Conservation (phyloP, 2,329 filamentous ascomycete genomes). For the Aspergillus pseudoglaucus region DNA sequence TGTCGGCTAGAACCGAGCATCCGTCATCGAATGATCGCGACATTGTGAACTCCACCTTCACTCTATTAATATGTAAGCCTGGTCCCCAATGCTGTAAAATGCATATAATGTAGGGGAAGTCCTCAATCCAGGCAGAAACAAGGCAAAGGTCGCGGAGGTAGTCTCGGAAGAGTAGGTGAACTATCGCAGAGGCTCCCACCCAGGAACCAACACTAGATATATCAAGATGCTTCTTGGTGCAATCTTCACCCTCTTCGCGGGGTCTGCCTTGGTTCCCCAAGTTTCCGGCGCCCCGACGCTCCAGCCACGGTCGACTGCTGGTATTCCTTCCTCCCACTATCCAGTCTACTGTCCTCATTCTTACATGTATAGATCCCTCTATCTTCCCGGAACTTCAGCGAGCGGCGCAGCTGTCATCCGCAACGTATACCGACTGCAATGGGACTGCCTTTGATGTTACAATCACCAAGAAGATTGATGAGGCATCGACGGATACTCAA, state of each 20-base stretch:
- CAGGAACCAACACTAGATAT: too few species aligned
- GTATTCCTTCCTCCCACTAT: not conserved
- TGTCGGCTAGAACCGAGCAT: too few species aligned
- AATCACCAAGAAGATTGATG: conserved; percentile 21
- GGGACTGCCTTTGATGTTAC: conserved; percentile 24
- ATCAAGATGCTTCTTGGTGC: too few species aligned
- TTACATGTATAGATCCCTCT: conserved; percentile 7
- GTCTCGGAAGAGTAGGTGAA: too few species aligned
- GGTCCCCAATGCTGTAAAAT: too few species aligned
- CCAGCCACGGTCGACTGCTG: not conserved
- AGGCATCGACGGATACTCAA: conserved; percentile 19
- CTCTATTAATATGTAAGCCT: too few species aligned
- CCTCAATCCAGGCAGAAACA: too few species aligned
- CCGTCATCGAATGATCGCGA: too few species aligned
- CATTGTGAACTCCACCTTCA: too few species aligned
- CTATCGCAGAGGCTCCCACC: too few species aligned
- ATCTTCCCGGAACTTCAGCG: conserved; percentile 17
- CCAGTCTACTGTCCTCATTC: not conserved
- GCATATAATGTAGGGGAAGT: too few species aligned
- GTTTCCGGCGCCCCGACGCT: not conserved
- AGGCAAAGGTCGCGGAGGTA: too few species aligned
- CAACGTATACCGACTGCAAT: conserved; percentile 22
- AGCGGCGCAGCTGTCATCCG: conserved; percentile 24
- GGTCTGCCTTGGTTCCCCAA: not conserved
- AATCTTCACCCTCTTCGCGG: not conserved